A percentile compares a stretch with the other conserved stretches of the same genome.
phyloP scores from a whole-genome alignment of 768 basidiomycete genomes.

The Suillus luteus region DNA sequence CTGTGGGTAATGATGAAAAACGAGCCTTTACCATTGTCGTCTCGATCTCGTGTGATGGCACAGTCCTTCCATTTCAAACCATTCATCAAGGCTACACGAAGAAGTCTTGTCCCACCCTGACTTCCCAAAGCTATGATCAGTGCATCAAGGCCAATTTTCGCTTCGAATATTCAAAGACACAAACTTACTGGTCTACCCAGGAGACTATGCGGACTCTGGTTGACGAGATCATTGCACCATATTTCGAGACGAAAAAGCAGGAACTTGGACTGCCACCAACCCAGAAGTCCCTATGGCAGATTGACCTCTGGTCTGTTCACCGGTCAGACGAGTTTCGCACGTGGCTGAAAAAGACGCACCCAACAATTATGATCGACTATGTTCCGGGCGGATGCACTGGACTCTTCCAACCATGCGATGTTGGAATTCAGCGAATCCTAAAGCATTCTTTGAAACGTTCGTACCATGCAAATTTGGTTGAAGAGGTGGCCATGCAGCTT shows the following conservation, averaged over 20 bases:
- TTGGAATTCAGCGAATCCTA: no score
- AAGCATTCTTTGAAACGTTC: no score
- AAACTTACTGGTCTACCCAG: conserved; percentile 33
- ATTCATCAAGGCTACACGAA: conserved; percentile 36
- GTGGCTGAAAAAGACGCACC: conserved; percentile 36
- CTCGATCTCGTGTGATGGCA: conserved; percentile 33
- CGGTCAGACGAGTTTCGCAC: conserved; percentile 34
- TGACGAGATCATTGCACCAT: conserved; percentile 33
- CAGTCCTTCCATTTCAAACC: conserved; percentile 39
- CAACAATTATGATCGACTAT: conserved; percentile 33
- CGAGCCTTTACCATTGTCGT: conserved; percentile 42
- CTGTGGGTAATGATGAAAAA: conserved; percentile 42
- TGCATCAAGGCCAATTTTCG: conserved; percentile 23
- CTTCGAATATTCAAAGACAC: conserved; percentile 27
- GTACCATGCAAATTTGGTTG: no score
- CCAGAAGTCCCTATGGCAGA: conserved; percentile 33
- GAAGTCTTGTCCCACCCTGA: conserved; percentile 25
- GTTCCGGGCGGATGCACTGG: neutral
- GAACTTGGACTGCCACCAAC: conserved; percentile 11
- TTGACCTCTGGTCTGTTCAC: conserved; percentile 42
- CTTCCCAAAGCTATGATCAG: conserved; percentile 22
- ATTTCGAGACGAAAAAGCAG: conserved; percentile 20
- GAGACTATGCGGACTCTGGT: conserved; percentile 33
- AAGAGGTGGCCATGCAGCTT: no score
- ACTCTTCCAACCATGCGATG: no score